phyloP scores from a whole-genome alignment of 2,329 filamentous ascomycete genomes.

The Thielaviopsis musarum region DNA sequence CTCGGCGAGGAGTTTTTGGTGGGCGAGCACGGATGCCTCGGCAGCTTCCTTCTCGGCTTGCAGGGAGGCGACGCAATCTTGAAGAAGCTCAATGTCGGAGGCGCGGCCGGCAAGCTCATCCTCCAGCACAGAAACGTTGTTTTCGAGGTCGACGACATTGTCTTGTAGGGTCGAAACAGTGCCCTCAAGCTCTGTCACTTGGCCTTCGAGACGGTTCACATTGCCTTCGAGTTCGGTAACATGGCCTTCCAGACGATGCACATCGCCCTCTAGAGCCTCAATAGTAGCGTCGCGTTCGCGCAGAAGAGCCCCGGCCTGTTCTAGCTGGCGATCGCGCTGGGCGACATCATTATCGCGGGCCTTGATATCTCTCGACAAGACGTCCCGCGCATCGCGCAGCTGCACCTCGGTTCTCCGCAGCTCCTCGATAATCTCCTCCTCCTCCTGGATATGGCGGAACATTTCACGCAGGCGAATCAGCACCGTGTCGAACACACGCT shows the following conservation, averaged over 20 bases:
- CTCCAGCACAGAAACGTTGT: neutral
- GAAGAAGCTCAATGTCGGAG: neutral
- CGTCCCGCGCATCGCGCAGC: slow-evolving; percentile 38
- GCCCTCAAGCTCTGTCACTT: slow-evolving; percentile 7
- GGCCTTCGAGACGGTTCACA: slow-evolving; percentile 30
- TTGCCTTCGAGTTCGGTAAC: slow-evolving; percentile 35
- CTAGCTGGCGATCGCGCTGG: slow-evolving; percentile 26
- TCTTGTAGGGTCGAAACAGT: neutral
- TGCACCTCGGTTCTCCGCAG: slow-evolving; percentile 39
- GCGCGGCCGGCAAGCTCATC: neutral
- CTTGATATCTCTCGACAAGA: slow-evolving; percentile 31
- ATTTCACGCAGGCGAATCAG: slow-evolving; percentile 33
- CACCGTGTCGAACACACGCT: slow-evolving; percentile 33
- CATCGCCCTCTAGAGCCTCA: slow-evolving; percentile 30
- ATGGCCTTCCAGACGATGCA: slow-evolving; percentile 35
- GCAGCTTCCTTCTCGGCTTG: slow-evolving; percentile 15
- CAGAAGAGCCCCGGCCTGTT: slow-evolving; percentile 19
- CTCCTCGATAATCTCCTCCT: slow-evolving; percentile 40
- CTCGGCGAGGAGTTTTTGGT: slow-evolving; percentile 20
- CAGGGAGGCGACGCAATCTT: neutral
- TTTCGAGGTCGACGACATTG: neutral
- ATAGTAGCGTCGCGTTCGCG: slow-evolving; percentile 24
- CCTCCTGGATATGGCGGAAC: slow-evolving; percentile 27
- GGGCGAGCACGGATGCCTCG: slow-evolving; percentile 21
- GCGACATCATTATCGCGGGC: slow-evolving; percentile 18